Evolutionary conservation across 1,284 basidiomycete species (phyloP).

Genomic region (Porodaedalea pini): DNA sequence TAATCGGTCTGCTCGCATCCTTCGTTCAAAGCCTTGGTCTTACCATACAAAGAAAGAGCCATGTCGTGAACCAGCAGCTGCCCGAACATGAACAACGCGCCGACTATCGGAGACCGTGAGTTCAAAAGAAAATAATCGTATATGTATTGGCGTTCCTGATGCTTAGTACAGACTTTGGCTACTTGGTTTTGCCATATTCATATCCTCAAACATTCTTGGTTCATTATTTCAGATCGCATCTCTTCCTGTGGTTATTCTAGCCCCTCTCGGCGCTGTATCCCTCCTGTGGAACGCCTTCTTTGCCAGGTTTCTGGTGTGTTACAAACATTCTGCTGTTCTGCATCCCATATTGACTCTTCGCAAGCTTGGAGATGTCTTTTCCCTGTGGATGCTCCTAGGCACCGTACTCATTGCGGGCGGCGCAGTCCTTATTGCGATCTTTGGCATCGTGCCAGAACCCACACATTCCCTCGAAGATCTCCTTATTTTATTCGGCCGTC

Average conservation of each 20-base stretch:
- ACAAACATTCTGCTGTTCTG: not conserved
- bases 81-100: constrained; percentile 61
- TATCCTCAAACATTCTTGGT: constrained; percentile 88
- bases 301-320: constrained; percentile 60
- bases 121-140: constrained; percentile 26
- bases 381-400: constrained; percentile 79
- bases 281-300: constrained; percentile 96
- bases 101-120: constrained; percentile 78
- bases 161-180: constrained; percentile 67
- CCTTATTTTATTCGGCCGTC: constrained; percentile 72
- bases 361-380: constrained; percentile 79
- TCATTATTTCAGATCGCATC: constrained; percentile 94
- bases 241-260: constrained; percentile 88
- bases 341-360: not conserved
- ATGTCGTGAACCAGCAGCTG: constrained; percentile 79
- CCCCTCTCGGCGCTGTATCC: constrained; percentile 88
- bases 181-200: constrained; percentile 80
- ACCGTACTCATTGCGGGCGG: constrained; percentile 87
- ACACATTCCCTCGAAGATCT: constrained; percentile 90
- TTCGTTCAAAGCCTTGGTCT: constrained; percentile 90
- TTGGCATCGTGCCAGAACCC: constrained; percentile 89
- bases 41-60: constrained; percentile 93
- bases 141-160: constrained; percentile 16
- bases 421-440: constrained; percentile 86
- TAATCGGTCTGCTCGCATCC: constrained; percentile 81